phyloP scores from a whole-genome alignment of 257 asterid species.

The Solanum chiquidenum region DNA sequence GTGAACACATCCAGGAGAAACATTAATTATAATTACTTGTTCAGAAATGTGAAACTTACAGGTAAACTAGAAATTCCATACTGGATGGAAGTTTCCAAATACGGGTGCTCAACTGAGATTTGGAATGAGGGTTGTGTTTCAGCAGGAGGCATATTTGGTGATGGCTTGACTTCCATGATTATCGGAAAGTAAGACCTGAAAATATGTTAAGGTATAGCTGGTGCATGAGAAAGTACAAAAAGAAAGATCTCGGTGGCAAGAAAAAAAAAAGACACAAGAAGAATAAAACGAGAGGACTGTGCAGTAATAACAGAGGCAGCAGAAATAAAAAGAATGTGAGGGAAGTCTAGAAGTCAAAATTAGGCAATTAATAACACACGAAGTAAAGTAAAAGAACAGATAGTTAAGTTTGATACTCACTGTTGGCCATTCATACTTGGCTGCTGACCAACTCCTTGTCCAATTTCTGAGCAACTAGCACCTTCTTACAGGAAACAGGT shows the following conservation, averaged over 20 bases:
- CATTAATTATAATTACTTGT: not conserved
- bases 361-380: not conserved
- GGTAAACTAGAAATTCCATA: not conserved
- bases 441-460: not conserved
- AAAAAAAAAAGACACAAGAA: not conserved
- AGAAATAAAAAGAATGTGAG: not conserved
- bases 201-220: not conserved
- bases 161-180: not conserved
- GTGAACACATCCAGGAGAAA: not conserved
- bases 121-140: not conserved
- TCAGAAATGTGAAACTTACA: not conserved
- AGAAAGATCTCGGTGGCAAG: not conserved
- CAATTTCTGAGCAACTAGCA: not conserved
- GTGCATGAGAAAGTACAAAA: not conserved
- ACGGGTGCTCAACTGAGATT: not conserved
- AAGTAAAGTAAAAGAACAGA: not conserved
- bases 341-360: not conserved
- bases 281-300: not conserved
- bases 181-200: slow-evolving; percentile 7
- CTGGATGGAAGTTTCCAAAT: not conserved
- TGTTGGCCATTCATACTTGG: not conserved
- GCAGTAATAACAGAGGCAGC: not conserved
- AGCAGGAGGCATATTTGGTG: slow-evolving; percentile 3
- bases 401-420: slow-evolving; percentile 5
- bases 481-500: not conserved